Conservation (phyloP, 768 basidiomycete species). For the Pleurotus ostreatus region DNA sequence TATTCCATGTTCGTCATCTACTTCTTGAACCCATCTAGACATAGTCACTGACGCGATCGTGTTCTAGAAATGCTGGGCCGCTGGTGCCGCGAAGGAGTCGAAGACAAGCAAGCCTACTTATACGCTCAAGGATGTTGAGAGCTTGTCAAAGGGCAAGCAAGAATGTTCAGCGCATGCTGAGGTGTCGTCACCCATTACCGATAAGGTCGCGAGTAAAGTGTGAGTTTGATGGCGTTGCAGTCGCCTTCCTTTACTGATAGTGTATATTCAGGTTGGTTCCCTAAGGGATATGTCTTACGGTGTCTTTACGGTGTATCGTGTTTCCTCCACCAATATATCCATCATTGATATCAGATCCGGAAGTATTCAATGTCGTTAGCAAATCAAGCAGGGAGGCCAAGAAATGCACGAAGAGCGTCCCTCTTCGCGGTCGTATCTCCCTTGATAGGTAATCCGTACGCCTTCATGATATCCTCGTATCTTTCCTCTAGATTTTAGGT, state of each 20-base stretch:
- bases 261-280: background rate
- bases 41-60: no score
- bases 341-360: background rate
- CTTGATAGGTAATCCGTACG: conserved; percentile 4
- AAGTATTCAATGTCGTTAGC: background rate
- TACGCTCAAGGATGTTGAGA: background rate
- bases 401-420: conserved; percentile 3
- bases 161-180: background rate
- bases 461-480: conserved; percentile 9
- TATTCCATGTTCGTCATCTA: background rate
- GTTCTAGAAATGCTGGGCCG: background rate
- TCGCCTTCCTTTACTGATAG: background rate
- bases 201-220: background rate
- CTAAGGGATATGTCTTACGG: background rate
- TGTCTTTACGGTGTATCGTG: no score
- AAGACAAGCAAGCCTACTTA: background rate
- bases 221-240: background rate
- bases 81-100: background rate
- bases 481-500: conserved; percentile 4
- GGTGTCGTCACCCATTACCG: background rate
- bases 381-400: background rate
- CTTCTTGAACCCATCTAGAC: no score
- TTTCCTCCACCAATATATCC: no score
- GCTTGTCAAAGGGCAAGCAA: background rate
- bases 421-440: conserved; percentile 5